Percentiles rank a stretch among this genome's conserved stretches.
Conservation (phyloP, 164 flowering plant species). For the Hamamelis virginiana region DNA sequence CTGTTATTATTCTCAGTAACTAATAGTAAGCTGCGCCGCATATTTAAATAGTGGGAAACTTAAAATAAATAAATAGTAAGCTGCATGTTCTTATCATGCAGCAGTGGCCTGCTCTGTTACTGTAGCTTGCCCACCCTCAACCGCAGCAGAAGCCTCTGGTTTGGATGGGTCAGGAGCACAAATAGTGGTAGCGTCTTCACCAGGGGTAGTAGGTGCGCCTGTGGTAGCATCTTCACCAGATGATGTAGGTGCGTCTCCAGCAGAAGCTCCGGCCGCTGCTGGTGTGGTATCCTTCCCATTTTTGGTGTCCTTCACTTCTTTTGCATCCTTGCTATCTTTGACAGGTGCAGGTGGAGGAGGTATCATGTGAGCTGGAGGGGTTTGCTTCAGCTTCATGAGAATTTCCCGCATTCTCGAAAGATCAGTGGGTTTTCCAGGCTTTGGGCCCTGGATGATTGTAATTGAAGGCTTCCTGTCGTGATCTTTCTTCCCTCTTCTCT, state of each 20-base stretch:
- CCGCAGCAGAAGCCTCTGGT: constrained; percentile 12
- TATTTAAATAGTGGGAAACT: no score
- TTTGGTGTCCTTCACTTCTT: constrained; percentile 20
- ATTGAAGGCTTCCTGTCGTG: constrained; percentile 44
- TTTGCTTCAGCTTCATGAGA: constrained; percentile 45
- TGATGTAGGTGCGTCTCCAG: constrained; percentile 12
- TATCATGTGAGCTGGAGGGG: constrained; percentile 54
- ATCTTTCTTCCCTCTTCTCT: constrained; percentile 37
- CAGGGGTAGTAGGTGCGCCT: constrained; percentile 20
- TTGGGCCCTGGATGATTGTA: constrained; percentile 52
- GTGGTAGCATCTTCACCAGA: constrained; percentile 14
- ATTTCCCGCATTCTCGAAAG: constrained; percentile 52
- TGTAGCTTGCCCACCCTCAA: constrained; percentile 17
- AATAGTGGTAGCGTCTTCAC: constrained; percentile 11
- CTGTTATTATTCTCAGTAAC: background rate
- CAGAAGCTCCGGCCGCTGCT: constrained; percentile 8
- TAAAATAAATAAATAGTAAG: no score
- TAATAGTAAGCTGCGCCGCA: no score
- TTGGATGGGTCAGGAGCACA: constrained; percentile 13
- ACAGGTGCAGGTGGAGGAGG: constrained; percentile 43
- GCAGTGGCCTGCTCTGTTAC: constrained; percentile 10
- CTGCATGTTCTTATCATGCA: constrained; percentile 21
- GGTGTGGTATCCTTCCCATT: constrained; percentile 13
- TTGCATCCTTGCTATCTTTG: constrained; percentile 18
- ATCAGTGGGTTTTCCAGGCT: constrained; percentile 63